Percentiles rank a stretch among this genome's conserved stretches.
Evolutionary conservation across 768 basidiomycete genomes (phyloP).

Genomic region (Russula lepida): DNA sequence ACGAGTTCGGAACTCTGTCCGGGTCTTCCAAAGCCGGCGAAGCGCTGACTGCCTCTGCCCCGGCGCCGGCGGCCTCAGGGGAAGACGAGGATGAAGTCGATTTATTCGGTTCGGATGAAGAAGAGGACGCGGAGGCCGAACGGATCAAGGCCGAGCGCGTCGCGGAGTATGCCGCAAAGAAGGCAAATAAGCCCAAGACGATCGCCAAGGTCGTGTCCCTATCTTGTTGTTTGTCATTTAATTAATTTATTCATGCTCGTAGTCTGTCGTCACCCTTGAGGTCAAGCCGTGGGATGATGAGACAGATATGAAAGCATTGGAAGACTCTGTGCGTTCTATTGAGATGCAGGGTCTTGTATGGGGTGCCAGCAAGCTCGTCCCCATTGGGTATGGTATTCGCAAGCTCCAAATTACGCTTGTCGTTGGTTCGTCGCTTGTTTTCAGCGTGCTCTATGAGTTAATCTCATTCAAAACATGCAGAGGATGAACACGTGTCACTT

Average conservation of each 20-base stretch:
- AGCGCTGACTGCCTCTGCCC: constrained; percentile 51
- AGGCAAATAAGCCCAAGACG: constrained; percentile 83
- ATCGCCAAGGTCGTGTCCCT: constrained; percentile 62
- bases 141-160: constrained; percentile 79
- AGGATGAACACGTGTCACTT: constrained; percentile 91
- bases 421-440: constrained; percentile 31
- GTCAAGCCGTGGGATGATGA: constrained; percentile 99
- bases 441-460: constrained; percentile 32
- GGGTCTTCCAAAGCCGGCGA: constrained; percentile 81
- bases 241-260: constrained; percentile 15
- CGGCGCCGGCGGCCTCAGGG: constrained; percentile 30
- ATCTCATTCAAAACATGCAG: constrained; percentile 38
- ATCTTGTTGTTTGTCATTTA: constrained; percentile 1
- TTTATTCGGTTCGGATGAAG: constrained; percentile 68
- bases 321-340: constrained; percentile 76
- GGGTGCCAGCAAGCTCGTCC: constrained; percentile 89
- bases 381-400: constrained; percentile 88
- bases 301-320: constrained; percentile 90
- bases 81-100: constrained; percentile 44
- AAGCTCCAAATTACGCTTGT: constrained; percentile 74
- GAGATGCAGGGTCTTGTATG: constrained; percentile 88
- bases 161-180: constrained; percentile 88
- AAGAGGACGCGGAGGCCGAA: constrained; percentile 44
- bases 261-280: constrained; percentile 97
- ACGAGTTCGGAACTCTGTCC: constrained; percentile 69